phyloP scores from a whole-genome alignment of 129 eudicot species.

The Lonicera japonica region DNA sequence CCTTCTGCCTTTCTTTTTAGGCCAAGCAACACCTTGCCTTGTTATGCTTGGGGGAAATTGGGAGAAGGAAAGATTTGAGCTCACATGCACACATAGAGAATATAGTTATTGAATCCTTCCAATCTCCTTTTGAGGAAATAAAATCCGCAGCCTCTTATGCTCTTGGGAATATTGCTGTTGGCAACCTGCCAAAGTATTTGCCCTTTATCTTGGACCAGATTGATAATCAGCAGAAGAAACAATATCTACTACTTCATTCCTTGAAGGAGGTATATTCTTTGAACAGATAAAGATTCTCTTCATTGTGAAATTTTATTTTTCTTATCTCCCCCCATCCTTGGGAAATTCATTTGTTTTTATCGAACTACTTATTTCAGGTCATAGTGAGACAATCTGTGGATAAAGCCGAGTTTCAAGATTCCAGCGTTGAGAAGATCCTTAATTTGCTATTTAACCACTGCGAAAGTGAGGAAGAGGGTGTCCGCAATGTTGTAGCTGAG shows the following conservation, averaged over 20 bases:
- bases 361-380: slow-evolving; percentile 41
- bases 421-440: slow-evolving; percentile 91
- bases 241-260: slow-evolving; percentile 87
- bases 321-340: too few relatives aligned
- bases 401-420: slow-evolving; percentile 91
- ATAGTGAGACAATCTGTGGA: slow-evolving; percentile 98
- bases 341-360: neutral
- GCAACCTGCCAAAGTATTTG: slow-evolving; percentile 79
- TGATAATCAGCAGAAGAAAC: slow-evolving; percentile 98
- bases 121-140: slow-evolving; percentile 96
- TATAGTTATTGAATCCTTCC: slow-evolving; percentile 89
- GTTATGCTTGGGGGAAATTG: slow-evolving; percentile 96
- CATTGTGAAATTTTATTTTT: neutral
- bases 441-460: slow-evolving; percentile 86
- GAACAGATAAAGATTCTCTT: neutral
- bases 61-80: slow-evolving; percentile 91
- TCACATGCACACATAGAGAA: slow-evolving; percentile 86
- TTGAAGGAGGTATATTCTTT: slow-evolving; percentile 69
- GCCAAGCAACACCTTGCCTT: slow-evolving; percentile 90
- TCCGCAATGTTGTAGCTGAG: slow-evolving; percentile 96
- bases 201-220: slow-evolving; percentile 96
- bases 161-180: slow-evolving; percentile 97
- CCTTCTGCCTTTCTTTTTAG: slow-evolving; percentile 23
- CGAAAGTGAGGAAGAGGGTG: slow-evolving; percentile 99
- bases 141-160: slow-evolving; percentile 99